These are phyloP conservation scores for Nicotiana tabacum DNA, from an alignment of 257 asterid genomes.

Conservation along the genomic window DNA sequence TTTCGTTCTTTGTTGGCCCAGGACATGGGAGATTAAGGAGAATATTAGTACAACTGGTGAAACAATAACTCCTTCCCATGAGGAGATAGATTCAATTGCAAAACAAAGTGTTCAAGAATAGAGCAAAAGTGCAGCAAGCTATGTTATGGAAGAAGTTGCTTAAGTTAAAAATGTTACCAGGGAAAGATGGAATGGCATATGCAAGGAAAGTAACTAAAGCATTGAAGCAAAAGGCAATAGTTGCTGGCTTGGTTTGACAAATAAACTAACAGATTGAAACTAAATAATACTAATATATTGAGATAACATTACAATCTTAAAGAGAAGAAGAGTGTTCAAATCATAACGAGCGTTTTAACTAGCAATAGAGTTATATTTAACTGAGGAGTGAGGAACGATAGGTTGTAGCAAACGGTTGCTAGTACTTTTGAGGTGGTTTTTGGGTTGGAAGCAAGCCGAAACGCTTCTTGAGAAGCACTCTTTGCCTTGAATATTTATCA, in stretches of 20 bases:
- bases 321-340: background rate
- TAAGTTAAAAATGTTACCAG: no score
- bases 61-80: no score
- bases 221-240: no score
- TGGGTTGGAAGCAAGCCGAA: slow-evolving; percentile 84
- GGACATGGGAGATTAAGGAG: no score
- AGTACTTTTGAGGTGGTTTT: slow-evolving; percentile 59
- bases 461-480: slow-evolving; percentile 72
- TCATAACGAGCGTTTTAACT: background rate
- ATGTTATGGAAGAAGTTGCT: no score
- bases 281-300: background rate
- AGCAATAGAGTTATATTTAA: background rate
- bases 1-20: no score
- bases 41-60: no score
- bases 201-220: no score
- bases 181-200: no score
- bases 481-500: slow-evolving; percentile 73
- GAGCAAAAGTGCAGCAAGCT: no score
- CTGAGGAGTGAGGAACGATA: background rate
- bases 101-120: no score
- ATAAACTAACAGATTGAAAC: background rate
- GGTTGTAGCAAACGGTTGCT: background rate
- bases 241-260: background rate
- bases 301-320: background rate
- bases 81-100: no score